A percentile compares a stretch with the other conserved stretches of the same genome.
Conservation (phyloP, 805 yeast species). For the Tetrapisispora nanseiensis region DNA sequence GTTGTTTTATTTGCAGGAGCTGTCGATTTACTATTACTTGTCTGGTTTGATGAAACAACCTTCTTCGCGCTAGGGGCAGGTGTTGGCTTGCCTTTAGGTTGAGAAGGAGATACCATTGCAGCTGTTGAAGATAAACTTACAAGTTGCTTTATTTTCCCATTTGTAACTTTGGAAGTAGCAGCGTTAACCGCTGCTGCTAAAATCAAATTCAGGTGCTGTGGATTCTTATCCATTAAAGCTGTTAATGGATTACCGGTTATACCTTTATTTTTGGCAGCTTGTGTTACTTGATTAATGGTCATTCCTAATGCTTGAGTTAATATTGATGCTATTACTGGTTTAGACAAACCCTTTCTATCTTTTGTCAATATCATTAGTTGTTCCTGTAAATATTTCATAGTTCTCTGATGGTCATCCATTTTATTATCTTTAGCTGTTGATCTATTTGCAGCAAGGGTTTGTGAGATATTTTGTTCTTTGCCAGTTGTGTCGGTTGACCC, state of each 20-base stretch:
- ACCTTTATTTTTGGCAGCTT: slow-evolving; percentile 78
- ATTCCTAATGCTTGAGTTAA: slow-evolving; percentile 87
- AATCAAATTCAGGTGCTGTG: slow-evolving; percentile 69
- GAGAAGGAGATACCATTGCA: background rate
- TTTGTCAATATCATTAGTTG: slow-evolving; percentile 74
- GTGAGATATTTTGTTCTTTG: slow-evolving; percentile 28
- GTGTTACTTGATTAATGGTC: slow-evolving; percentile 83
- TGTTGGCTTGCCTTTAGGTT: slow-evolving; percentile 1
- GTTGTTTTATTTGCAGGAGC: slow-evolving; percentile 6
- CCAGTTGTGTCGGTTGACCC: slow-evolving; percentile 10
- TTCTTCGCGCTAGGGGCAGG: background rate
- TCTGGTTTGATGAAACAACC: background rate
- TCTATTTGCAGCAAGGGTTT: slow-evolving; percentile 26
- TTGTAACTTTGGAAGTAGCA: slow-evolving; percentile 54
- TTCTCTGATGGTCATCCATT: slow-evolving; percentile 36
- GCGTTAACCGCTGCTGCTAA: slow-evolving; percentile 74
- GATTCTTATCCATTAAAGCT: slow-evolving; percentile 70
- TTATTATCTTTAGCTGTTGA: slow-evolving; percentile 20
- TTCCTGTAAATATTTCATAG: slow-evolving; percentile 75
- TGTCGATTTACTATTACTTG: background rate
- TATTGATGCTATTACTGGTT: slow-evolving; percentile 73
- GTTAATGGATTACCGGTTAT: slow-evolving; percentile 70
- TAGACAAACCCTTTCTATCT: slow-evolving; percentile 64
- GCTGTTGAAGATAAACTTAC: slow-evolving; percentile 21
- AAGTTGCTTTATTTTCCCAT: slow-evolving; percentile 40